Base-by-base conservation (phyloP, 2,329 filamentous ascomycete genomes). In the Lasiodiplodia citricola region DNA sequence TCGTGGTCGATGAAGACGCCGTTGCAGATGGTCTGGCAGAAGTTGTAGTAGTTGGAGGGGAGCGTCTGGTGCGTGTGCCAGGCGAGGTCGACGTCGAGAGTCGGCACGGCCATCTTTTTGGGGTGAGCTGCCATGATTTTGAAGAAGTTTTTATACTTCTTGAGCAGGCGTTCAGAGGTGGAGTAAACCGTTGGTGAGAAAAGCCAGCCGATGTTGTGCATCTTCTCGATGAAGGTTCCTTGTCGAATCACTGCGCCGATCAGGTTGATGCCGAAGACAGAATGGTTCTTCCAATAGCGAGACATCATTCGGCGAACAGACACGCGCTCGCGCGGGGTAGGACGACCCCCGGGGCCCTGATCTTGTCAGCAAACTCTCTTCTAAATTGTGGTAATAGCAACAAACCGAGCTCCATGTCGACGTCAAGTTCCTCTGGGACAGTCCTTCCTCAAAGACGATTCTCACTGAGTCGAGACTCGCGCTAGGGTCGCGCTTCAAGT, bases 61-160 rank as follows among this genome's bases (percentile, higher is more conserved):
- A 82, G 86, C 3, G 95, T 86, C 76, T 95, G 91, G 74, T 95
- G 92, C 0, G 92, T 95, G 76, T 96, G 93, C 75, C 91, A 94
- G 0, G 87, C 91, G 0, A 94, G 81, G 74, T 94, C 91, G 5
- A 94, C 84, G 71, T 94, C 92, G 0, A 93, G 82, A 0, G 91
- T 94, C 0, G 91, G 91, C 0, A 94, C 91, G 0, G 84, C 86
- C 16, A 69, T 52, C 21, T 60, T 47, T 21, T 14, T 23, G 1
- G 67, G 58, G 52, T 68, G 3, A 5, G 11, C 16, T 10, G 41
- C 41, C 51, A 70, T 63, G 71, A 93, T 85, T 0, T 72, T 62
- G 18, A 91, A 80, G 78, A 92, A 94, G 3, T 89, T 85, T 2
- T 79, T 58, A 73, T 92, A 92, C 75, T 92, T 94, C 2, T 74